These are phyloP conservation scores for Phialophora macrospora DNA, from an alignment of 2,329 filamentous ascomycete species.

Conservation along the genomic window DNA sequence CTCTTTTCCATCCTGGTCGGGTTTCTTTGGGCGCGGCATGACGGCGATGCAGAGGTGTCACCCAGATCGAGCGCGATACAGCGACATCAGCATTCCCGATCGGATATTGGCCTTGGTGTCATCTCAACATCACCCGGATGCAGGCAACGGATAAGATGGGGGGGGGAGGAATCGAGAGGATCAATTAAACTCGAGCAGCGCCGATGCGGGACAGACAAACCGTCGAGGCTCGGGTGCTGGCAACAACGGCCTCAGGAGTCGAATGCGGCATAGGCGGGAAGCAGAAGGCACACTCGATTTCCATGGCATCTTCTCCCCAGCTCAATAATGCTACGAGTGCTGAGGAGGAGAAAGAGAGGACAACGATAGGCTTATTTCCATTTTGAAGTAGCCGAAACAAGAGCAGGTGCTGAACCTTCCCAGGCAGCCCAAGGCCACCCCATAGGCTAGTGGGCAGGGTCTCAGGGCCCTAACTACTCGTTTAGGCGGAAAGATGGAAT, in stretches of 20 bases:
- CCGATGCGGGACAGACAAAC: slow-evolving; percentile 12
- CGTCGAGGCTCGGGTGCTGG: slow-evolving; percentile 18
- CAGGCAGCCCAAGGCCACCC: neutral
- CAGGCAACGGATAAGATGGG: slow-evolving; percentile 9
- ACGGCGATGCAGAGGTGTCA: slow-evolving; percentile 23
- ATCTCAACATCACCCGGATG: slow-evolving; percentile 12
- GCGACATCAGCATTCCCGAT: slow-evolving; percentile 26
- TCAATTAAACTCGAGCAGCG: slow-evolving; percentile 9
- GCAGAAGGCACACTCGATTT: slow-evolving; percentile 7
- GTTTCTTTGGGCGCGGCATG: slow-evolving; percentile 70
- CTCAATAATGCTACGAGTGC: slow-evolving; percentile 9
- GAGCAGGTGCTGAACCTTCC: slow-evolving; percentile 8
- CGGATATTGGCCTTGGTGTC: slow-evolving; percentile 3
- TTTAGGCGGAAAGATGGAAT: slow-evolving; percentile 1
- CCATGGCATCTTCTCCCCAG: slow-evolving; percentile 10
- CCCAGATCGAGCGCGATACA: slow-evolving; percentile 19
- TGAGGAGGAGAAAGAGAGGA: slow-evolving; percentile 14
- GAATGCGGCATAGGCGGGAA: slow-evolving; percentile 20
- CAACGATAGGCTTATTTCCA: slow-evolving; percentile 3
- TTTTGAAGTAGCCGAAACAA: slow-evolving; percentile 10
- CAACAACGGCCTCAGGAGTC: slow-evolving; percentile 10
- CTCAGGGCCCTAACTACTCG: neutral
- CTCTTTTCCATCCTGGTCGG: slow-evolving; percentile 57
- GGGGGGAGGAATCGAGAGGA: slow-evolving; percentile 7
- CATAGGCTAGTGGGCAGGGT: slow-evolving; percentile 8